phyloP scores from a whole-genome alignment of 768 basidiomycete genomes.

The Chiua virens region DNA sequence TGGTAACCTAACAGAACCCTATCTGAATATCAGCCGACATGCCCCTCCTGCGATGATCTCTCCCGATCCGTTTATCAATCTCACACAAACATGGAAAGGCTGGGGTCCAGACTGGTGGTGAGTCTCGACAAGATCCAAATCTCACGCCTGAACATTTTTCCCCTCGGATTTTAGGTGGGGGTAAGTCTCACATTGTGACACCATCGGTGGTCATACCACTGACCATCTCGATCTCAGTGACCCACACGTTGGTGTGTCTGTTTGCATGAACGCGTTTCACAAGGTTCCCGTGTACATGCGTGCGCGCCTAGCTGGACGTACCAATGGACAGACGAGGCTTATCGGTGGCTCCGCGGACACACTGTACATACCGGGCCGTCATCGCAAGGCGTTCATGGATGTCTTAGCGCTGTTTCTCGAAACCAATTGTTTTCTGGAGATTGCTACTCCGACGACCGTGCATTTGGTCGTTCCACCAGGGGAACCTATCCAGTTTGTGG shows the following conservation, averaged over 20 bases:
- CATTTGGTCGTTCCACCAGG: constrained; percentile 41
- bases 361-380: constrained; percentile 46
- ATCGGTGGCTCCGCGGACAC: constrained; percentile 52
- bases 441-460: constrained; percentile 45
- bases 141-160: constrained; percentile 5
- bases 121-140: constrained; percentile 2
- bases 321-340: constrained; percentile 35
- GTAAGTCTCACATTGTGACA: constrained; percentile 22
- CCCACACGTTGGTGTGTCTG: constrained; percentile 43
- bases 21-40: constrained; percentile 28
- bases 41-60: constrained; percentile 42
- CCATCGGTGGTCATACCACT: background rate
- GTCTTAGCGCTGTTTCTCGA: constrained; percentile 44
- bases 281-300: constrained; percentile 38
- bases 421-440: constrained; percentile 50
- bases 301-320: constrained; percentile 36
- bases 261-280: constrained; percentile 43
- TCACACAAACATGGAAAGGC: constrained; percentile 41
- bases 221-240: constrained; percentile 29
- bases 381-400: constrained; percentile 40
- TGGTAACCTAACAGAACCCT: constrained; percentile 9
- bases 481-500: constrained; percentile 46
- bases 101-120: constrained; percentile 47
- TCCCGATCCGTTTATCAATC: constrained; percentile 38
- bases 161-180: constrained; percentile 39